Percentiles rank a stretch among this genome's conserved stretches.
phyloP scores from a whole-genome alignment of 2,329 filamentous ascomycete genomes.

The Emericellopsis cladophorae region DNA sequence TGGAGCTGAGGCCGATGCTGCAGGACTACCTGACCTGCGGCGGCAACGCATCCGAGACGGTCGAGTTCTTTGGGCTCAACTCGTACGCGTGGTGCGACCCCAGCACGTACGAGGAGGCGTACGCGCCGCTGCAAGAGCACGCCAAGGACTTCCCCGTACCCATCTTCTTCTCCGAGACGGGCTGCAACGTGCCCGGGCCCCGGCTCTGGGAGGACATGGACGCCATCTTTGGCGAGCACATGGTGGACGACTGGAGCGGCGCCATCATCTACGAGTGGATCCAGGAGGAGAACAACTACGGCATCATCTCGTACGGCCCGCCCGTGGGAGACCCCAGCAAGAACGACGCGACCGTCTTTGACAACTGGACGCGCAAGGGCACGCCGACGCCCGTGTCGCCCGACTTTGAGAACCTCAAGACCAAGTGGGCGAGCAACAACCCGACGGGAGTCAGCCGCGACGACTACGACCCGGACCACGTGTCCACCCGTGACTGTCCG shows the following conservation, averaged over 20 bases:
- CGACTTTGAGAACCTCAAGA: constrained; percentile 68
- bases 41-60: constrained; percentile 49
- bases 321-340: constrained; percentile 34
- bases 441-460: constrained; percentile 56
- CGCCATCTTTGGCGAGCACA: constrained; percentile 62
- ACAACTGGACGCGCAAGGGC: constrained; percentile 58
- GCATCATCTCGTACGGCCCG: constrained; percentile 63
- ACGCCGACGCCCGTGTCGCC: constrained; percentile 61
- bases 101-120: constrained; percentile 46
- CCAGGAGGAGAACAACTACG: constrained; percentile 71
- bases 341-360: constrained; percentile 43
- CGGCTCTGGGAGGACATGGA: constrained; percentile 59
- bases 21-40: constrained; percentile 70
- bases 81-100: constrained; percentile 71
- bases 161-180: constrained; percentile 83
- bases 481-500: constrained; percentile 58
- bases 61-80: constrained; percentile 81
- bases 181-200: constrained; percentile 56
- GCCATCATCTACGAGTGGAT: constrained; percentile 88
- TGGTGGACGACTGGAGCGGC: constrained; percentile 60
- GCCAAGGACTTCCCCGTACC: constrained; percentile 65
- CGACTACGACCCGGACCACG: constrained; percentile 48
- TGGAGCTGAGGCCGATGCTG: constrained; percentile 48
- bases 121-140: constrained; percentile 52
- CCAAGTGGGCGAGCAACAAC: constrained; percentile 59